Evolutionary conservation across 495 filamentous ascomycete species (phyloP), one percentile per base, ranked within the genome.

Genomic region (Hypoxylon crocopeplum): DNA sequence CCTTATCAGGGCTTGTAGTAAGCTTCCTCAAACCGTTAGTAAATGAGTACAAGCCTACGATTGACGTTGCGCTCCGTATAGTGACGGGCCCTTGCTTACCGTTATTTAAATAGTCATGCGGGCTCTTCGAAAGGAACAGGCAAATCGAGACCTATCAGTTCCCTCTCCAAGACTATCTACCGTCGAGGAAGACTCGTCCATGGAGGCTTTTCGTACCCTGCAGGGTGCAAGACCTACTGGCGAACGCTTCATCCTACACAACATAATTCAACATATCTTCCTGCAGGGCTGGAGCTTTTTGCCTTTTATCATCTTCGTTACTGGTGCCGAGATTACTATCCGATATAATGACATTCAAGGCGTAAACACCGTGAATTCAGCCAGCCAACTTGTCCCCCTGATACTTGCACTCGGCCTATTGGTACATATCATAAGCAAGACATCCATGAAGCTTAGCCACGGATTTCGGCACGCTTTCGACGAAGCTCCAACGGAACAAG

Each of bases 261-360:
- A 44, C 15, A 44, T 32, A 37, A 0, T 61, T 36, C 49, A 48
- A 16, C 48, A 61, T 10, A 40, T 53, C 16, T 27, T 20, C 10
- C 19, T 54, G 16, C 48, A 53, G 20, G 27, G 20, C 15, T 48
- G 57, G 57, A 61, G 38, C 11, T 27, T 53, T n/a, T 7, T 53
- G 10, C 50, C 57, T 0, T 61, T 54, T 24, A 39, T 30, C 15
- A 27, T 48, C 27, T 53, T 49, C 22, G 57, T 53, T 19, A 17
- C 45, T 21, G 54, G 54, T 13, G 38, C 54, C n/a, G 57, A 61
- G 20, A 8, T 61, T 6, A 53, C 42, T n/a, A 19, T 61, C 10
- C 42, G 30, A 42, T 61, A 48, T 13, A 61, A 61, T 19, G 27
- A 41, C 2, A 61, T 61, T 13, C 17, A 29, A 12, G 57, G 37